Percentiles rank a stretch among this genome's conserved stretches.
Conservation (phyloP, 2,329 filamentous ascomycete species). For the Rhinocladiella mackenziei region DNA sequence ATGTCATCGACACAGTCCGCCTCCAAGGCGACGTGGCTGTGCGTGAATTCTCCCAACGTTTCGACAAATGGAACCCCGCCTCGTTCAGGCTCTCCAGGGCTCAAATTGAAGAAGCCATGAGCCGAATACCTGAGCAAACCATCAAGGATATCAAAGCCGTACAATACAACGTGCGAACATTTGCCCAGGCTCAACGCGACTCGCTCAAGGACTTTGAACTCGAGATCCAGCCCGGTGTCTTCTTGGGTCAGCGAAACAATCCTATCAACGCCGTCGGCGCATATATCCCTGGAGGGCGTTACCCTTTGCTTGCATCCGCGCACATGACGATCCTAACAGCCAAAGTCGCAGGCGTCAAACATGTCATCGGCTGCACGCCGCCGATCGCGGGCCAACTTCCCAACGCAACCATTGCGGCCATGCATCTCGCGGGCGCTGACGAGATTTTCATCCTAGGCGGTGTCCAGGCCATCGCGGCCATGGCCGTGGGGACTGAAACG, state of each 20-base stretch:
- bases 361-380: conserved; percentile 51
- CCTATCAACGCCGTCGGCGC: conserved; percentile 45
- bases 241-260: conserved; percentile 50
- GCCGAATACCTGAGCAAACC: conserved; percentile 45
- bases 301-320: conserved; percentile 51
- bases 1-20: conserved; percentile 50
- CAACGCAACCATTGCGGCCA: conserved; percentile 48
- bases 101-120: conserved; percentile 47
- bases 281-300: conserved; percentile 52
- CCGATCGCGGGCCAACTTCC: conserved; percentile 50
- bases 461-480: conserved; percentile 51
- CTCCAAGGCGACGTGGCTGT: conserved; percentile 49
- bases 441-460: conserved; percentile 51
- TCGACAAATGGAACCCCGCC: conserved; percentile 51
- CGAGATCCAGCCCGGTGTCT: conserved; percentile 49
- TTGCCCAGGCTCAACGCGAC: conserved; percentile 47
- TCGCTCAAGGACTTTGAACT: conserved; percentile 50
- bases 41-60: conserved; percentile 49
- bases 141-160: conserved; percentile 53
- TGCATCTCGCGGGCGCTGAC: conserved; percentile 49
- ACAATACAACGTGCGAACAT: conserved; percentile 48
- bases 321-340: conserved; percentile 57
- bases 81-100: conserved; percentile 47
- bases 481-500: conserved; percentile 50
- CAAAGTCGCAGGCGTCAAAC: conserved; percentile 51